Evolutionary conservation across 768 basidiomycete species (phyloP).

Genomic region (Rhizopogon vinicolor): DNA sequence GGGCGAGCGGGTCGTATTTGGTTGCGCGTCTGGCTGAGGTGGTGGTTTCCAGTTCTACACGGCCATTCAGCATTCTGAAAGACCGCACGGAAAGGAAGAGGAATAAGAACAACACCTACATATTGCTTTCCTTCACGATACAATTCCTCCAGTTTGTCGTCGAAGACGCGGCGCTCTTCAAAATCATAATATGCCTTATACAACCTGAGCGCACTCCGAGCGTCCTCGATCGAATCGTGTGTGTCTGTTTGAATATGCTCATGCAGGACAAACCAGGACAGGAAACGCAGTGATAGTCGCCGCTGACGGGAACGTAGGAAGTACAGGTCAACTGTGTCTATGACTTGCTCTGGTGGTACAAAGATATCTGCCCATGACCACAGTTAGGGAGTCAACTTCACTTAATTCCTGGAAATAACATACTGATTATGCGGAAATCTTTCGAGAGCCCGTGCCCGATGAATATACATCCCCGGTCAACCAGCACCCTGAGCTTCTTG

Average conservation of each 20-base stretch:
- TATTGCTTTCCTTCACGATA: slow-evolving; percentile 75
- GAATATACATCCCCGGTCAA: slow-evolving; percentile 94
- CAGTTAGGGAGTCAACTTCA: neutral
- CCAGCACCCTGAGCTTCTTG: slow-evolving; percentile 90
- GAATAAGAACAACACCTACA: slow-evolving; percentile 36
- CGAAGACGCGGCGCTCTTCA: slow-evolving; percentile 73
- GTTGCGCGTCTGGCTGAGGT: slow-evolving; percentile 10
- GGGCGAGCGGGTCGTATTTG: slow-evolving; percentile 4
- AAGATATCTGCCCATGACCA: slow-evolving; percentile 66
- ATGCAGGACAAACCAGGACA: slow-evolving; percentile 90
- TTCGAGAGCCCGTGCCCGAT: slow-evolving; percentile 96
- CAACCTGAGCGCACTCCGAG: slow-evolving; percentile 76
- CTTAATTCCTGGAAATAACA: slow-evolving; percentile 23
- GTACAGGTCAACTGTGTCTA: slow-evolving; percentile 98
- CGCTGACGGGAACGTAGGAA: slow-evolving; percentile 78
- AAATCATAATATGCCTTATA: slow-evolving; percentile 80
- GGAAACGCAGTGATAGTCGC: slow-evolving; percentile 85
- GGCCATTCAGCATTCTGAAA: neutral
- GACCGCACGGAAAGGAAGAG: neutral
- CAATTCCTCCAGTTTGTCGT: slow-evolving; percentile 81
- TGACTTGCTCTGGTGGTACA: slow-evolving; percentile 92
- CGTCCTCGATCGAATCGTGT: slow-evolving; percentile 99
- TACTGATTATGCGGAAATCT: slow-evolving; percentile 98
- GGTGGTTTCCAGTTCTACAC: slow-evolving; percentile 58
- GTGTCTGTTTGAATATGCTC: slow-evolving; percentile 91